Percentiles rank a stretch among this genome's conserved stretches.
These are phyloP conservation scores for Cyberlindnera samutprakarnensis DNA, from an alignment of 805 yeast species.

Conservation along the genomic window DNA sequence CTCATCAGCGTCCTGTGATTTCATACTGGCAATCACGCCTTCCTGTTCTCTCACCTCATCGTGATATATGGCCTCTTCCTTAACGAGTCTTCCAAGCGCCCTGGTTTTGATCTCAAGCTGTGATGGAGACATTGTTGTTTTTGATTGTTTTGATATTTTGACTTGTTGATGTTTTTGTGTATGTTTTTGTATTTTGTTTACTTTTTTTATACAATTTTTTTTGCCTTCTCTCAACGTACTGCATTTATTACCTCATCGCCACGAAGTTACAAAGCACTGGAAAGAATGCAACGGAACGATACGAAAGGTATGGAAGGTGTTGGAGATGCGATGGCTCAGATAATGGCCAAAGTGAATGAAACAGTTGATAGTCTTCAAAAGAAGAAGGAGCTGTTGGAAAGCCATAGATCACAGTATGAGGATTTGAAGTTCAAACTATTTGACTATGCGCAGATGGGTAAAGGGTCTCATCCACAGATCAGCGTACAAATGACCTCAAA, in stretches of 20 bases:
- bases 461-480: slow-evolving; percentile 8
- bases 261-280: background rate
- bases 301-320: background rate
- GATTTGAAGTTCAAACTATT: slow-evolving; percentile 15
- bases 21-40: slow-evolving; percentile 38
- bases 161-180: background rate
- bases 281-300: background rate
- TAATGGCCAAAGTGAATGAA: slow-evolving; percentile 9
- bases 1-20: slow-evolving; percentile 42
- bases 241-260: slow-evolving; percentile 1
- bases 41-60: slow-evolving; percentile 52
- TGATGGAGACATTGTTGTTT: slow-evolving; percentile 55
- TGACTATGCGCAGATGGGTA: slow-evolving; percentile 10
- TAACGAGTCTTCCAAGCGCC: slow-evolving; percentile 60
- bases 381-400: slow-evolving; percentile 6
- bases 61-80: slow-evolving; percentile 56
- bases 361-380: slow-evolving; percentile 5
- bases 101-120: slow-evolving; percentile 62
- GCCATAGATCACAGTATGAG: slow-evolving; percentile 15
- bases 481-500: slow-evolving; percentile 14
- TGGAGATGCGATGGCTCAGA: slow-evolving; percentile 11
- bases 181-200: background rate
- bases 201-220: no score
- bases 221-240: background rate
- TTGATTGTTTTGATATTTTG: background rate